Base-by-base conservation (phyloP, 768 basidiomycete species). In the Termitomyces sp. region DNA sequence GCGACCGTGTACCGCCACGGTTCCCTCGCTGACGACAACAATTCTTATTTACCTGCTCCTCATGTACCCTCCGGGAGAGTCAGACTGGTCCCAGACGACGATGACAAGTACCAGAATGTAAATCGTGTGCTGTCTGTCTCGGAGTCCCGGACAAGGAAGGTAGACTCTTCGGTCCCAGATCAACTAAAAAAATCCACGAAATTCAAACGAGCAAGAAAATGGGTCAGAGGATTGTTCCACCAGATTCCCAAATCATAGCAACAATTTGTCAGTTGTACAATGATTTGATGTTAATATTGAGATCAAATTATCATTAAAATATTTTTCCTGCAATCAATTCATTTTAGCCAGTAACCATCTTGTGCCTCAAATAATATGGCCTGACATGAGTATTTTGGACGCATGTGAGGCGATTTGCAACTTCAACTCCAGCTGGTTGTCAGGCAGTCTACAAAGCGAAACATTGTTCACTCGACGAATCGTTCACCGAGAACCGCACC, bases 11-110 rank as follows among this genome's bases (percentile, higher is more conserved):
- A 26, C 4, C 58, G 30, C 6, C 57, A 42, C 35, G 47, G 50
- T 18, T 56, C 54, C 36, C n/a, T 58, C 3, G 13, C 45, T 32
- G 51, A 56, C 2, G 58, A 62, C 7, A n/a, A 26, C 0, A 47
- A 33, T 16, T 59, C 61, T 12, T 58, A 62, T 44, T 28, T 46
- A 16, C 32, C 61, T 12, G 16, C 40, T 28, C 51, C 45, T 28
- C 58, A 58, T 33, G 46, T 42, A 14, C 38, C 53, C 6, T 58
- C 58, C 9, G 45, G 58, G 0, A 58, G 28, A 54, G 36, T 53
- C 2, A 53, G 57, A 14, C 14, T 53, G 8, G 20, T 53, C 9
- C 5, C 32, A 2, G 44, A 58, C 8, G 45, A 30, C 7, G 30
- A 46, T 3, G 24, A 58, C 0, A 40, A 44, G 1, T 4, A 32